Conservation (phyloP, 1,284 basidiomycete genomes). For the Ustilago xerochloae region DNA sequence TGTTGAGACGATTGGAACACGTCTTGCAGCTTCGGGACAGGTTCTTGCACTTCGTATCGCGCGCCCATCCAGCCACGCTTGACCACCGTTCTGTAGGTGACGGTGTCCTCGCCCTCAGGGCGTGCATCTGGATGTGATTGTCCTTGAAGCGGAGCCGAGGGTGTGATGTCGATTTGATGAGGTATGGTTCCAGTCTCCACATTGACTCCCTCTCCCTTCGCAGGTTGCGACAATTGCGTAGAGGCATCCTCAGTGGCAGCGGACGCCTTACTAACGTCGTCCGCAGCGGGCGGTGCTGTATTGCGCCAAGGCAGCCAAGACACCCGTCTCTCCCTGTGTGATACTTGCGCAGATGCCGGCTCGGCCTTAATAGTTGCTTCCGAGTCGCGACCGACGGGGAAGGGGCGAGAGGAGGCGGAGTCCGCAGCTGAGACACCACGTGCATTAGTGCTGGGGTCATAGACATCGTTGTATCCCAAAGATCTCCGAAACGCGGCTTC, state of each 20-base stretch:
- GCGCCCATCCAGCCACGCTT: constrained; percentile 53
- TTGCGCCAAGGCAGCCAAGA: constrained; percentile 49
- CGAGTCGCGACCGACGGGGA: constrained; percentile 20
- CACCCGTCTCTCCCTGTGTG: constrained; percentile 17
- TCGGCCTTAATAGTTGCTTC: constrained; percentile 27
- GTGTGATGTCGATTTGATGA: neutral
- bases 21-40: constrained; percentile 3
- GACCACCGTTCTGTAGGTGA: constrained; percentile 35
- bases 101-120: constrained; percentile 9
- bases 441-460: neutral
- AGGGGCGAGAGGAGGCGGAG: neutral
- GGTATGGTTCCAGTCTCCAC: neutral
- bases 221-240: neutral
- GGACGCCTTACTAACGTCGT: neutral
- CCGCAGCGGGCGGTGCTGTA: neutral
- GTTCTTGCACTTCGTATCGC: constrained; percentile 44
- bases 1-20: constrained; percentile 1
- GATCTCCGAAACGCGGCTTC: constrained; percentile 49
- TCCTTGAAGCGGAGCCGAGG: neutral
- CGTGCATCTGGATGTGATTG: neutral
- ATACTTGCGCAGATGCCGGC: neutral
- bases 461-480: constrained; percentile 25
- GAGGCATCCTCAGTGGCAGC: neutral
- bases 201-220: neutral
- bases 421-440: neutral